phyloP scores from a whole-genome alignment of 495 filamentous ascomycete genomes.

The Choiromyces venosus region DNA sequence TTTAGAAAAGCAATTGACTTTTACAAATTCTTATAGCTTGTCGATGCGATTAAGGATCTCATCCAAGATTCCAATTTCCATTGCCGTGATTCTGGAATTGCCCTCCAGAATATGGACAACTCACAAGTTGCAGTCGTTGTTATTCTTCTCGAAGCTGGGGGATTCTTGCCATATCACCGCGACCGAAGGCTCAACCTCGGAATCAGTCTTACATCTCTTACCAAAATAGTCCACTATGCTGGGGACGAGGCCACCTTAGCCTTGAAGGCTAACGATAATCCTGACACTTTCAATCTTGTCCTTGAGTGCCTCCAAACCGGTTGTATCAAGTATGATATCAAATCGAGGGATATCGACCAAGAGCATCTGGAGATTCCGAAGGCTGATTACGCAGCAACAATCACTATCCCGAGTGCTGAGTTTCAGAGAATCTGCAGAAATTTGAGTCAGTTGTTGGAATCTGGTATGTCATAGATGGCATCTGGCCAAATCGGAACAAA shows the following conservation, averaged over 20 bases:
- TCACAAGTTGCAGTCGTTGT: slow-evolving; percentile 97
- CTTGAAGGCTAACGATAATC: too few relatives aligned
- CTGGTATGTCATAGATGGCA: slow-evolving; percentile 59
- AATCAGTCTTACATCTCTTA: slow-evolving; percentile 91
- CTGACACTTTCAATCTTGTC: too few relatives aligned
- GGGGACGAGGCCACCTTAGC: slow-evolving; percentile 90
- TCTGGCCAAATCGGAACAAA: too few relatives aligned
- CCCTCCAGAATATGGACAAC: slow-evolving; percentile 99
- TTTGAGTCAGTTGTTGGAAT: slow-evolving; percentile 83
- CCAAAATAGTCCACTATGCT: slow-evolving; percentile 90
- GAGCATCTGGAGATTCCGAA: too few relatives aligned
- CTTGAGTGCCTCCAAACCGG: too few relatives aligned
- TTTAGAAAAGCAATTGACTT: neutral
- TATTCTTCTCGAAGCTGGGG: slow-evolving; percentile 93
- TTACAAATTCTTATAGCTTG: slow-evolving; percentile 58
- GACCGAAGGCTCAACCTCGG: too few relatives aligned
- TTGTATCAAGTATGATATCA: too few relatives aligned
- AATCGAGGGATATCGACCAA: too few relatives aligned
- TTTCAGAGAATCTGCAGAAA: too few relatives aligned
- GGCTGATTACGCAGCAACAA: slow-evolving; percentile 89
- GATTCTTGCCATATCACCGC: slow-evolving; percentile 95
- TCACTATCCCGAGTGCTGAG: slow-evolving; percentile 81
- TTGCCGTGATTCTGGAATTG: slow-evolving; percentile 98
- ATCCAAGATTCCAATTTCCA: slow-evolving; percentile 99
- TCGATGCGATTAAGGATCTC: slow-evolving; percentile 97